phyloP scores from a whole-genome alignment of 164 flowering plant genomes.

The grape (Vitis vinifera) region DNA sequence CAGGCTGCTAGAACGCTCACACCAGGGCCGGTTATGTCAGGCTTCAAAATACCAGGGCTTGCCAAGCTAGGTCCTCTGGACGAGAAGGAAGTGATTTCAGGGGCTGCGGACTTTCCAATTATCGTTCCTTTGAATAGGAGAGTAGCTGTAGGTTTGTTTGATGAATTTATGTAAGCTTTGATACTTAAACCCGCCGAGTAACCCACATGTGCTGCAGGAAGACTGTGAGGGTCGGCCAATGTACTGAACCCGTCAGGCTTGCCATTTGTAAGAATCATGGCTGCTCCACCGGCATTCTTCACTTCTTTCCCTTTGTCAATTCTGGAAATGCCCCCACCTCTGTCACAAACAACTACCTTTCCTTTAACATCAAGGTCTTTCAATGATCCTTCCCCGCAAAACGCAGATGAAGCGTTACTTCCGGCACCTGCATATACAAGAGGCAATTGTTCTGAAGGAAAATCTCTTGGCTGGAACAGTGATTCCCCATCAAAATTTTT shows the following conservation, averaged over 20 bases:
- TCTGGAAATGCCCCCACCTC: conserved; percentile 29
- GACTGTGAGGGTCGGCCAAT: conserved; percentile 39
- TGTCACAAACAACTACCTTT: conserved; percentile 49
- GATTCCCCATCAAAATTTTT: conserved; percentile 27
- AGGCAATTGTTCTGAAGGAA: conserved; percentile 13
- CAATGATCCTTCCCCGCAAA: conserved; percentile 21
- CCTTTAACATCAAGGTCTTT: conserved; percentile 21
- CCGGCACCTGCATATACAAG: conserved; percentile 27
- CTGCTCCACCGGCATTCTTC: conserved; percentile 43
- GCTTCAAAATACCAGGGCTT: conserved; percentile 55
- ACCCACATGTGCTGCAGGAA: conserved; percentile 50
- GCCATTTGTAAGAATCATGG: conserved; percentile 27
- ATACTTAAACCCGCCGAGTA: conserved; percentile 31
- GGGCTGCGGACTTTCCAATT: conserved; percentile 31
- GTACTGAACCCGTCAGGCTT: conserved; percentile 25
- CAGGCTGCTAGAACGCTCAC: conserved; percentile 59
- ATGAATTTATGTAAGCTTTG: conserved; percentile 43
- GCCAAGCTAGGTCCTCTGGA: conserved; percentile 50
- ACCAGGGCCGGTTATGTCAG: conserved; percentile 64
- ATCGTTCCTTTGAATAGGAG: conserved; percentile 49
- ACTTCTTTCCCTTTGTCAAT: conserved; percentile 40
- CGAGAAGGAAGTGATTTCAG: conserved; percentile 45
- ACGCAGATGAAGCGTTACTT: conserved; percentile 11
- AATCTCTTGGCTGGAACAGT: conserved; percentile 24
- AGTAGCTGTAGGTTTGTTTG: conserved; percentile 32